Evolutionary conservation across 192 early-diverging fungal species (phyloP), one percentile per base, ranked within the genome.

Genomic region (Mortierella alpina): DNA sequence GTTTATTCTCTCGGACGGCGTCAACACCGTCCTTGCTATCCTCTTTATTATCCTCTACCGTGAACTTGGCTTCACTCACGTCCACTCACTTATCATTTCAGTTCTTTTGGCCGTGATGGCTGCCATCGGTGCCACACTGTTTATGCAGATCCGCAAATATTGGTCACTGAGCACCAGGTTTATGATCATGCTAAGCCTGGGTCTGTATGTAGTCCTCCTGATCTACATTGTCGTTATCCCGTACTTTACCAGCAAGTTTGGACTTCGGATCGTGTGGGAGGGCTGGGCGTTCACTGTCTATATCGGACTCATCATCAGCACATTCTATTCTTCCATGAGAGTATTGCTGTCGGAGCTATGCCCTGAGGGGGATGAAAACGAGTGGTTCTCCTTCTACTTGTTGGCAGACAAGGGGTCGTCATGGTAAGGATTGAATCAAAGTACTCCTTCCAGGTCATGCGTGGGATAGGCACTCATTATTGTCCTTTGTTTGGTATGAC

Each of bases 1-100:
- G 89, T 92, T 91, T 71, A 82, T 92, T 50, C 87, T 88, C 56
- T 86, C 88, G 17, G 92, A 93, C 66, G 88, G 86, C 4, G 80
- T 88, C 68, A 90, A 61, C 61, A 89, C 90, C 40, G 68, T 90
- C 52, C 54, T 70, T 15, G 59, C 84, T n/a, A 84, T 92, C 14
- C 78, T 87, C 15, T 80, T 89, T 20, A 68, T 93, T 12, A 92
- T 88, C 64, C 85, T 78, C 10, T 87, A 88, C 62, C 80, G 76
- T 12, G 85, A 86, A 45, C 78, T 93, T 52, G 67, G 70, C 20
- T 79, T 90, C 48, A 68, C 61, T 7, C 68, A 86, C 42, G 62
- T 59, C 3, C 72, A 87, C 13, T 77, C 92, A 7, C 66, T 89
- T 39, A 80, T 85, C 48, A 79, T 85, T 31, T 83, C 84, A 11